phyloP scores from a whole-genome alignment of 441 rosid genomes.

The Pelargonium exstipulatum region DNA sequence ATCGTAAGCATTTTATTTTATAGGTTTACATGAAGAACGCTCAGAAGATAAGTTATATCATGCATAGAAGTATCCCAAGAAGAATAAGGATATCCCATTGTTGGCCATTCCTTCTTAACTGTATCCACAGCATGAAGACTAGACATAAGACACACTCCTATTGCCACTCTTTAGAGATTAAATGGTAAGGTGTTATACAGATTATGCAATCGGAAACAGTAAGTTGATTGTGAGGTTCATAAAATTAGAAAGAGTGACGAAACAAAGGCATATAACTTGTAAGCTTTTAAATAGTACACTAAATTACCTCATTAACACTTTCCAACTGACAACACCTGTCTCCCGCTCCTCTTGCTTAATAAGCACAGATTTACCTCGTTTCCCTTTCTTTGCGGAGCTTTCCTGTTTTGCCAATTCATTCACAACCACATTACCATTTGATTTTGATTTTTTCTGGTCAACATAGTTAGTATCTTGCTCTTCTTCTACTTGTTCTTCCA shows the following conservation, averaged over 20 bases:
- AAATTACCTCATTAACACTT: conserved; percentile 66
- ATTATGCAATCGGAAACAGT: background rate
- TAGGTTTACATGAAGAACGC: background rate
- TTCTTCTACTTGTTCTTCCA: conserved; percentile 79
- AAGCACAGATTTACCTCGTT: conserved; percentile 81
- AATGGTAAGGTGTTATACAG: background rate
- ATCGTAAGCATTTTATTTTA: background rate
- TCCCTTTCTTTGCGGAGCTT: conserved; percentile 39
- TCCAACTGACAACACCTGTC: conserved; percentile 90
- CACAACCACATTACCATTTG: conserved; percentile 44
- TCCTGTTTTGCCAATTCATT: conserved; percentile 37
- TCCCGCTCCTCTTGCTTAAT: conserved; percentile 96
- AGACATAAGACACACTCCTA: background rate
- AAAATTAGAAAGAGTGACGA: background rate
- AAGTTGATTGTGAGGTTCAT: background rate
- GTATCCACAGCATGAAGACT: background rate
- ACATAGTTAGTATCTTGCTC: conserved; percentile 34
- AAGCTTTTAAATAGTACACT: conserved; percentile 14
- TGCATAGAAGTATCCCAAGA: background rate
- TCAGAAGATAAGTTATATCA: background rate
- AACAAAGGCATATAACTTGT: background rate
- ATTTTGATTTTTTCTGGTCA: conserved; percentile 36
- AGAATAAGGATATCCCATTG: no score
- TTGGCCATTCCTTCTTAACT: background rate
- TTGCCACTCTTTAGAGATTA: background rate